A percentile compares a stretch with the other conserved stretches of the same genome.
phyloP scores from a whole-genome alignment of 2,329 filamentous ascomycete species.

The Cylindrodendrum hubeiense region DNA sequence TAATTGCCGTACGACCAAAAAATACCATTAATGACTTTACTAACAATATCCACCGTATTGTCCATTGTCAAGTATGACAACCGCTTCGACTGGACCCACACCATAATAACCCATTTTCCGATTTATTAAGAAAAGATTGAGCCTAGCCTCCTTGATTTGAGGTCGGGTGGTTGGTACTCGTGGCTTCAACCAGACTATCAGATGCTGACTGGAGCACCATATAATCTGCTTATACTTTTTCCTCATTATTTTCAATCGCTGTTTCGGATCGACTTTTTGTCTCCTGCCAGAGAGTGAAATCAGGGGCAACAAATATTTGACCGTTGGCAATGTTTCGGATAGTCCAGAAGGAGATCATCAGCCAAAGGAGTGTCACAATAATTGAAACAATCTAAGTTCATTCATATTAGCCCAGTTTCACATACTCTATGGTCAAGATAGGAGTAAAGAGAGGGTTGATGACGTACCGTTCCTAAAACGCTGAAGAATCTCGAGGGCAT shows the following conservation, averaged over 20 bases:
- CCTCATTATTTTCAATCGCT: not conserved
- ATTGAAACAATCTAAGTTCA: slow-evolving; percentile 29
- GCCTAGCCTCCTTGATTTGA: too few species aligned
- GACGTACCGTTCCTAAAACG: slow-evolving; percentile 40
- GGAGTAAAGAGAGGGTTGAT: not conserved
- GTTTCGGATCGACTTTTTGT: not conserved
- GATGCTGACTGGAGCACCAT: too few species aligned
- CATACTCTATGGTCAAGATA: not conserved
- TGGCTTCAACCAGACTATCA: too few species aligned
- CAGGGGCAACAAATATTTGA: slow-evolving; percentile 32
- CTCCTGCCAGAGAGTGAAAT: not conserved
- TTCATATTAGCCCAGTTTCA: not conserved
- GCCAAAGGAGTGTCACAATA: slow-evolving; percentile 33
- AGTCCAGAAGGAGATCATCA: slow-evolving; percentile 30
- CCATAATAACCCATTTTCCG: too few species aligned
- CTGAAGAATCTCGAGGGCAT: slow-evolving; percentile 48
- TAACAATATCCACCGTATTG: too few species aligned
- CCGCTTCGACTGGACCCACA: too few species aligned
- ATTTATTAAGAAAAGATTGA: too few species aligned
- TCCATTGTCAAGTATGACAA: too few species aligned
- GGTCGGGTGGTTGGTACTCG: too few species aligned
- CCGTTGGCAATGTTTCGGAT: slow-evolving; percentile 21
- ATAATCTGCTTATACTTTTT: not conserved
- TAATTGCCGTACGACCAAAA: too few species aligned
- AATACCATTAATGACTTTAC: too few species aligned